A percentile compares a stretch with the other conserved stretches of the same genome.
Evolutionary conservation across 2,329 filamentous ascomycete genomes (phyloP).

Genomic region (Sarocladiaceae sp.): DNA sequence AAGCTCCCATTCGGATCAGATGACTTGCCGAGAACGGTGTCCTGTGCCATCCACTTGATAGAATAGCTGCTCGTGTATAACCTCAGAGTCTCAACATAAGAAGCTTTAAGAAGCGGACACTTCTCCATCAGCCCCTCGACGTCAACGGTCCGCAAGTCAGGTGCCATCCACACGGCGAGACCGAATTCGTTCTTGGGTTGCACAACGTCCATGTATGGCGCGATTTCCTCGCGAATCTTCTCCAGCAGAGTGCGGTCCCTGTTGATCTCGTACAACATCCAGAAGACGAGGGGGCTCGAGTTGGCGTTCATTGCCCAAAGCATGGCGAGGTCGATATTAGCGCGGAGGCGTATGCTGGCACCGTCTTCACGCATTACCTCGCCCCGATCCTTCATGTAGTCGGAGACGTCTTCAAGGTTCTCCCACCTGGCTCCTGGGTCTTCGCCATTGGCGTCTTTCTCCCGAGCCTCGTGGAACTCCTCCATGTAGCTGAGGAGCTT

Average conservation of each 20-base stretch:
- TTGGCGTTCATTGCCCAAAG: conserved; percentile 33
- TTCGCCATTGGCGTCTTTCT: conserved; percentile 23
- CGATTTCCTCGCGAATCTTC: conserved; percentile 32
- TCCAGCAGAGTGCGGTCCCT: conserved; percentile 30
- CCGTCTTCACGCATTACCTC: conserved; percentile 22
- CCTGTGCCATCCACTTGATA: conserved; percentile 24
- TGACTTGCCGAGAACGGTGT: conserved; percentile 23
- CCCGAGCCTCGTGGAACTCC: conserved; percentile 30
- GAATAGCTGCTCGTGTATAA: conserved; percentile 29
- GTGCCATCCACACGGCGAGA: conserved; percentile 27
- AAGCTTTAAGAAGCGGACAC: conserved; percentile 32
- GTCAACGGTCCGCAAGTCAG: conserved; percentile 27
- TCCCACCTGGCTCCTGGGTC: conserved; percentile 29
- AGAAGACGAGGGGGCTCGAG: conserved; percentile 30
- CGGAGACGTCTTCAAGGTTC: conserved; percentile 29
- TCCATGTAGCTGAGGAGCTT: conserved; percentile 21
- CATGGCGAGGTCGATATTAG: conserved; percentile 27
- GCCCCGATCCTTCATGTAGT: conserved; percentile 24
- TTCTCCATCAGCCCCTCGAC: conserved; percentile 27
- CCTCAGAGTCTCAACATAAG: conserved; percentile 33
- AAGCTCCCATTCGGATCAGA: conserved; percentile 18
- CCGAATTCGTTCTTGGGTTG: conserved; percentile 31
- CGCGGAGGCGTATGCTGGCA: conserved; percentile 24
- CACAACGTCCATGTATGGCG: conserved; percentile 22
- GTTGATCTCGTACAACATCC: conserved; percentile 36